These are phyloP conservation scores for Pythium guiyangense DNA, from an alignment of 352 stramenopile species.

Conservation along the genomic window DNA sequence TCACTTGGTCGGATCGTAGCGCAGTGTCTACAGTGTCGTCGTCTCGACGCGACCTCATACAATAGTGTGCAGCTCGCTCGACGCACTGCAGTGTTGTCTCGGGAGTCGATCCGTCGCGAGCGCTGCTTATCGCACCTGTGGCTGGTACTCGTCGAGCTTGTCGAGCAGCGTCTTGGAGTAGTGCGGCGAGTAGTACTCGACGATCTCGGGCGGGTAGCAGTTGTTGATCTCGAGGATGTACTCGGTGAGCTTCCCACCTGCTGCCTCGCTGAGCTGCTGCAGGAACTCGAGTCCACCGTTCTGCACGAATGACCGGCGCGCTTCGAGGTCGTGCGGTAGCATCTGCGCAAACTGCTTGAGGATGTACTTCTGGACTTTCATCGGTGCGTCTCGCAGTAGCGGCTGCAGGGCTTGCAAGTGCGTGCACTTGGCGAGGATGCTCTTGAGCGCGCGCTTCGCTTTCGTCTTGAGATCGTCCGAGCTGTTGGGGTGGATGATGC, in stretches of 20 bases:
- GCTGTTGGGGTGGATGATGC: constrained; percentile 90
- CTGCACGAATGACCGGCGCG: constrained; percentile 89
- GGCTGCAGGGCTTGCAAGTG: constrained; percentile 91
- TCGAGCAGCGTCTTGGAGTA: constrained; percentile 95
- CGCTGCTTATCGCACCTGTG: constrained; percentile 63
- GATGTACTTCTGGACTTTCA: constrained; percentile 97
- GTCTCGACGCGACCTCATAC: not conserved
- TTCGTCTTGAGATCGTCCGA: constrained; percentile 94
- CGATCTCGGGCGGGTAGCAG: constrained; percentile 94
- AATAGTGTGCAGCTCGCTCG: not conserved
- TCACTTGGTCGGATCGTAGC: too few species aligned
- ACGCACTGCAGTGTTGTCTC: not conserved
- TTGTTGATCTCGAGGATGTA: constrained; percentile 96
- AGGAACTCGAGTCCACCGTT: constrained; percentile 92
- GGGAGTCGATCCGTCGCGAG: not conserved
- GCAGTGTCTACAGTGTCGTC: not conserved
- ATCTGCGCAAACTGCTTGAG: constrained; percentile 94
- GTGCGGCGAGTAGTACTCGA: constrained; percentile 96
- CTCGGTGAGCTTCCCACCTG: constrained; percentile 92
- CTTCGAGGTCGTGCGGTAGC: constrained; percentile 92
- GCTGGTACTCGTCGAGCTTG: constrained; percentile 95
- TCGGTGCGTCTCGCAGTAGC: constrained; percentile 86
- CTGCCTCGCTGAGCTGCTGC: constrained; percentile 90
- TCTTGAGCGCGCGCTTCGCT: constrained; percentile 92
- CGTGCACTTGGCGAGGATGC: constrained; percentile 93